A percentile compares a stretch with the other conserved stretches of the same genome.
phyloP scores from a whole-genome alignment of 306 rosid species.

The Oemleria cerasiformis region DNA sequence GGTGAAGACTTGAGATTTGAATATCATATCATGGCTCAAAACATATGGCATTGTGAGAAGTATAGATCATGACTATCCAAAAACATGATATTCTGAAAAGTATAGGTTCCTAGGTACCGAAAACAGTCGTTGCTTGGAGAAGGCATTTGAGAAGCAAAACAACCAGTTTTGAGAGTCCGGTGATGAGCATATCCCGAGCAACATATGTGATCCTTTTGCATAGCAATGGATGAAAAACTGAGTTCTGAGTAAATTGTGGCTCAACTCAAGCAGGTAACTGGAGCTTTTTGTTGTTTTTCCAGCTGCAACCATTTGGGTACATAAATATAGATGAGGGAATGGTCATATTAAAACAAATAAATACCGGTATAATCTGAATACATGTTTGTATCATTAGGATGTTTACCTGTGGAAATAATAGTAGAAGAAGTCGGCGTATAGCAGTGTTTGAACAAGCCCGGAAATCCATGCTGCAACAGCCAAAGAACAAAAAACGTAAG shows the following conservation, averaged over 20 bases:
- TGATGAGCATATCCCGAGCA: background rate
- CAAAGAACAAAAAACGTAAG: constrained; percentile 5
- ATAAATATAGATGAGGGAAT: constrained; percentile 13
- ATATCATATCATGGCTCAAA: background rate
- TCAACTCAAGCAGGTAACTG: constrained; percentile 72
- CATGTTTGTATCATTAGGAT: background rate
- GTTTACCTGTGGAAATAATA: constrained; percentile 81
- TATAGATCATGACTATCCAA: background rate
- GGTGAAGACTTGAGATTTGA: background rate
- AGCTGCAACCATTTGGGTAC: constrained; percentile 41
- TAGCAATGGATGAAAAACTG: background rate
- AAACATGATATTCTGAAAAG: constrained; percentile 3
- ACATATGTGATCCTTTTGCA: background rate
- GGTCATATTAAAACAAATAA: constrained; percentile 7
- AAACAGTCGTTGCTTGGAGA: constrained; percentile 10
- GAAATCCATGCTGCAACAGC: constrained; percentile 78
- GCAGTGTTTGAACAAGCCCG: constrained; percentile 78
- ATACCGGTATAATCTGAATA: background rate
- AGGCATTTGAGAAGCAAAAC: constrained; percentile 3
- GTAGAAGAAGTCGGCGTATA: constrained; percentile 89
- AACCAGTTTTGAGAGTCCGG: constrained; percentile 1
- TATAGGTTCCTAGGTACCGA: constrained; percentile 18
- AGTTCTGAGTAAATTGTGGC: background rate
- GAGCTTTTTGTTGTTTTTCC: constrained; percentile 87
- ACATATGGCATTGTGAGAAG: background rate